phyloP scores from a whole-genome alignment of 208 protist genomes.

The Trypanosoma caninum region DNA sequence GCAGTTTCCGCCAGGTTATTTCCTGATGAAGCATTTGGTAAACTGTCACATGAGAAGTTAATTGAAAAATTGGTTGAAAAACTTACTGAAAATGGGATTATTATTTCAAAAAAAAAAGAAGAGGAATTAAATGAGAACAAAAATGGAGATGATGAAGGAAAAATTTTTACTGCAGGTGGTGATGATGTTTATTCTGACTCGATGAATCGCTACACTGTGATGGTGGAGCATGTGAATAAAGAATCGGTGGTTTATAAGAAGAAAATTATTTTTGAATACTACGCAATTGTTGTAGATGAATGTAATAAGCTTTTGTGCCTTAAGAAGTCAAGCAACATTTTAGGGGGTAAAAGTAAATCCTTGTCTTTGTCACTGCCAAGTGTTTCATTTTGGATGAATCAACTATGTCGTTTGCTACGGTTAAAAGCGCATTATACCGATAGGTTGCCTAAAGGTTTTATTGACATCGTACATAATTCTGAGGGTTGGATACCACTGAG shows the following conservation, averaged over 20 bases:
- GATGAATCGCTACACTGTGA: slow-evolving; percentile 16
- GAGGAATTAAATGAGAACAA: neutral
- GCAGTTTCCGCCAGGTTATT: neutral
- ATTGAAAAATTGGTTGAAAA: slow-evolving; percentile 5
- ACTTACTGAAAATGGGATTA: neutral
- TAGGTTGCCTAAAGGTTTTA: slow-evolving; percentile 11
- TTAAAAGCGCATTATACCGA: slow-evolving; percentile 29
- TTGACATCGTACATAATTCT: slow-evolving; percentile 17
- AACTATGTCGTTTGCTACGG: slow-evolving; percentile 36
- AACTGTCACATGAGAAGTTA: neutral
- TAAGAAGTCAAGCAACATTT: slow-evolving; percentile 11
- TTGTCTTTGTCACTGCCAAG: neutral
- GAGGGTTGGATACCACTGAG: slow-evolving; percentile 52
- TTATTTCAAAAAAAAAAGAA: slow-evolving; percentile 3
- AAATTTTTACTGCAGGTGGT: neutral
- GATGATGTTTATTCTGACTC: no score
- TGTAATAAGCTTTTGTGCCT: slow-evolving; percentile 5
- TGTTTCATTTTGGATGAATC: slow-evolving; percentile 30
- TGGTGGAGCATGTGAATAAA: neutral
- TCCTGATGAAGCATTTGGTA: neutral
- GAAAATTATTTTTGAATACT: slow-evolving; percentile 3
- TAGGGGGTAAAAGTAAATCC: neutral
- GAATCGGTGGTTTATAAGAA: neutral
- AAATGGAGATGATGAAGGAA: neutral
- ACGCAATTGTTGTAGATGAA: slow-evolving; percentile 15